phyloP scores from a whole-genome alignment of 306 rosid genomes.

The Cucurbita ficifolia region DNA sequence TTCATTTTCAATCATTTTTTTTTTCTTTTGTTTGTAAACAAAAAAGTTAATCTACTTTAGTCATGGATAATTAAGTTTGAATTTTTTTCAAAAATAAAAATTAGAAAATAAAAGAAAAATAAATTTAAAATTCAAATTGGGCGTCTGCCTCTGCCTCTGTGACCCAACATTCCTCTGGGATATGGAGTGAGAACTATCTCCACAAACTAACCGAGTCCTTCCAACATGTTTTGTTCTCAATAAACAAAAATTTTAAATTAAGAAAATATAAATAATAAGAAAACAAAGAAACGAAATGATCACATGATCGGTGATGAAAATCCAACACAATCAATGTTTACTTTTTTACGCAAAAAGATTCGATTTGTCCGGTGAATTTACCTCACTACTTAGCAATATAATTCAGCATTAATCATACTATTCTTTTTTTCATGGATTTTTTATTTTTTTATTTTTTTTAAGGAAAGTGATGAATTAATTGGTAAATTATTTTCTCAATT shows the following conservation, averaged over 20 bases:
- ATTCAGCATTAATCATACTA: neutral
- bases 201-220: no score
- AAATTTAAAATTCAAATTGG: no score
- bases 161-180: no score
- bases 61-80: slow-evolving; percentile 14
- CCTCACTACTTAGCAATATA: neutral
- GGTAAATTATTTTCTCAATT: no score
- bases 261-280: neutral
- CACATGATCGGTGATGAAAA: neutral
- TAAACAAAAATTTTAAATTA: neutral
- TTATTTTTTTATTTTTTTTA: neutral
- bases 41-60: neutral
- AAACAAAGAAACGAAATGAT: slow-evolving; percentile 18
- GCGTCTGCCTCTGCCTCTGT: no score
- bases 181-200: no score
- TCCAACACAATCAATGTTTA: neutral
- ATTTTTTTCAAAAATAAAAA: no score
- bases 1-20: slow-evolving; percentile 48
- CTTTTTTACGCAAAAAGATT: neutral
- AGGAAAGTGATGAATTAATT: no score
- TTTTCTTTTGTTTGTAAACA: slow-evolving; percentile 3
- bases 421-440: neutral
- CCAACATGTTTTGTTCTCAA: no score
- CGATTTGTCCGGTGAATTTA: slow-evolving; percentile 2
- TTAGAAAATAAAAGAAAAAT: no score